Conservation (phyloP, 345 rosid species). For the Hevea brasiliensis region DNA sequence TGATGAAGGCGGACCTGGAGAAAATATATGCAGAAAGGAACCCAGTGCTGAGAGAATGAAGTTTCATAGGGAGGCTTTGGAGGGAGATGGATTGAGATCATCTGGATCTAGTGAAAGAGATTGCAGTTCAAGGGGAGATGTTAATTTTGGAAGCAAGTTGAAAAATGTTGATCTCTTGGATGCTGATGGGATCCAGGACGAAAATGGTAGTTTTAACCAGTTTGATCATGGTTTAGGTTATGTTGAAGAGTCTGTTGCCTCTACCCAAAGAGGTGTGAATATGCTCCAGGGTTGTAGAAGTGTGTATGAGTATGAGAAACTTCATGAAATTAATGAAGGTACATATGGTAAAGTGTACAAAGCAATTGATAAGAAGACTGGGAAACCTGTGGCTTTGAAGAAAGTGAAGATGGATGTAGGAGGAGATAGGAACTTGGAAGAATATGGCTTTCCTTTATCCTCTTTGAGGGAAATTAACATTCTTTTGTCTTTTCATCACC, state of each 20-base stretch:
- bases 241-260: conserved; percentile 32
- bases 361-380: conserved; percentile 67
- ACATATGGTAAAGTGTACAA: conserved; percentile 81
- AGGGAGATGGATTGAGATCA: conserved; percentile 25
- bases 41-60: conserved; percentile 53
- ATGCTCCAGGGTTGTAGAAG: conserved; percentile 69
- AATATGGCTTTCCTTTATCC: conserved; percentile 74
- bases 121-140: conserved; percentile 24
- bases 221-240: conserved; percentile 13
- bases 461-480: conserved; percentile 87
- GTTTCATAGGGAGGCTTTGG: conserved; percentile 34
- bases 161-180: conserved; percentile 29
- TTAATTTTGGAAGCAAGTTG: conserved; percentile 30
- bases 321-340: conserved; percentile 82
- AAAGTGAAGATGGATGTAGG: conserved; percentile 51
- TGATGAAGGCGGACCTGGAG: conserved; percentile 26
- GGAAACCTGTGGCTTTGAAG: conserved; percentile 79
- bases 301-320: conserved; percentile 63
- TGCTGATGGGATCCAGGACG: conserved; percentile 25
- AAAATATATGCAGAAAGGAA: conserved; percentile 22
- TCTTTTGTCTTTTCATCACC: conserved; percentile 67
- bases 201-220: conserved; percentile 21
- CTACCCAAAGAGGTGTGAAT: conserved; percentile 37
- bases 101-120: conserved; percentile 37
- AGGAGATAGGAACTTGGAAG: conserved; percentile 23